Evolutionary conservation across 2,329 filamentous ascomycete species (phyloP).

Genomic region (Xylariaceae sp.): DNA sequence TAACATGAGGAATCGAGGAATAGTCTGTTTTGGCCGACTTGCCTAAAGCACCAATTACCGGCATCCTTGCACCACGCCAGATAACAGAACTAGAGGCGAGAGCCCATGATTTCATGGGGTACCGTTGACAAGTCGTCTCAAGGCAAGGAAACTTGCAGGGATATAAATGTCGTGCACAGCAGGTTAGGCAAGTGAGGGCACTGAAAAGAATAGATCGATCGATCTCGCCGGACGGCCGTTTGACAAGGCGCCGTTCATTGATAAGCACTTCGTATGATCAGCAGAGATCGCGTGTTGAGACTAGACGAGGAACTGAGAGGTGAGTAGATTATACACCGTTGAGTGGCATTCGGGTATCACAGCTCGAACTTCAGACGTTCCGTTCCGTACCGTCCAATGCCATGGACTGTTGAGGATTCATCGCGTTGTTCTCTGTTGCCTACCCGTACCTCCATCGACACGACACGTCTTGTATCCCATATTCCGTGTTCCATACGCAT

Average conservation of each 20-base stretch:
- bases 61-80: background rate
- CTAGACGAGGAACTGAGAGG: background rate
- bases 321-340: background rate
- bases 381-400: background rate
- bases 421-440: background rate
- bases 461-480: too few species aligned
- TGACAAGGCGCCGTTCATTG: background rate
- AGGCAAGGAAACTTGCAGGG: background rate
- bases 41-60: background rate
- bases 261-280: background rate
- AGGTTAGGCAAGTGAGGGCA: background rate
- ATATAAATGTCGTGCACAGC: background rate
- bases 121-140: background rate
- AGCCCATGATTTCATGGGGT: background rate
- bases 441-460: background rate
- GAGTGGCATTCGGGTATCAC: background rate
- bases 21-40: background rate
- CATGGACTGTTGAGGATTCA: background rate
- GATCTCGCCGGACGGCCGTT: slow-evolving; percentile 1
- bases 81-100: background rate
- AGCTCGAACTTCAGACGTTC: background rate
- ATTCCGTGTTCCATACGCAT: too few species aligned
- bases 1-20: background rate
- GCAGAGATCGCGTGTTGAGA: background rate
- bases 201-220: background rate